Base-by-base conservation (phyloP, 2,329 filamentous ascomycete genomes). In the Knufia petricola region DNA sequence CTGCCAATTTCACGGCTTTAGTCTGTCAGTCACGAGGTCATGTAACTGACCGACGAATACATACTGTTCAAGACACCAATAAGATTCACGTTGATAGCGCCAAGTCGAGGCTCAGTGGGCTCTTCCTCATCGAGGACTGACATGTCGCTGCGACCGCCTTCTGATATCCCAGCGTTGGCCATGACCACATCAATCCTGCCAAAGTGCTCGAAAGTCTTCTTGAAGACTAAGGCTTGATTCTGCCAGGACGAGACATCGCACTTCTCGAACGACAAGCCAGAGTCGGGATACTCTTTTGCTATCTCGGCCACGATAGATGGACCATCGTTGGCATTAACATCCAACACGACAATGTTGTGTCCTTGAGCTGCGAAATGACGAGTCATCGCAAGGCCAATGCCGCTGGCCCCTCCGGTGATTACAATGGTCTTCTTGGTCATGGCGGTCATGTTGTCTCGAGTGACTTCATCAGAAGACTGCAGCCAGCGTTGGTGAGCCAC, bases 131-230 rank as follows among this genome's bases (percentile, higher is more conserved):
- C 70, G 69, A 44, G 6, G 15, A 31, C 28, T 4, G 28, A 17
- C n/a, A 44, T 17, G 20, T 44, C 30, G 15, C 30, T 44, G 19
- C 17, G 12, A 12, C 41, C 41, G 4, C 41, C 26, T 13, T 44
- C 41, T 0, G 69, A 69, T 28, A 76, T 66, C 1, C 72, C 73
- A 0, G 73, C 72, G 54, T 75, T 75, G 21, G 72, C 72, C 58
- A 74, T 67, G 4, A 74, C 71, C 2, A 73, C 54, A 49, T 76
- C 71, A 15, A 75, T 55, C 10, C 60, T 58, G 9, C 68, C 67
- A 15, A 61, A 59, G 12, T 61, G 50, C 3, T 54, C 51, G 43
- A 62, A 59, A 1, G 65, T 56, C 20, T 62, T 58, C 48, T 60
- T 56, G 42, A 70, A 70, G 0, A 60, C 66, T 0, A 56, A 51